Base-by-base conservation (phyloP, 768 basidiomycete genomes). In the Dioszegia hungarica region DNA sequence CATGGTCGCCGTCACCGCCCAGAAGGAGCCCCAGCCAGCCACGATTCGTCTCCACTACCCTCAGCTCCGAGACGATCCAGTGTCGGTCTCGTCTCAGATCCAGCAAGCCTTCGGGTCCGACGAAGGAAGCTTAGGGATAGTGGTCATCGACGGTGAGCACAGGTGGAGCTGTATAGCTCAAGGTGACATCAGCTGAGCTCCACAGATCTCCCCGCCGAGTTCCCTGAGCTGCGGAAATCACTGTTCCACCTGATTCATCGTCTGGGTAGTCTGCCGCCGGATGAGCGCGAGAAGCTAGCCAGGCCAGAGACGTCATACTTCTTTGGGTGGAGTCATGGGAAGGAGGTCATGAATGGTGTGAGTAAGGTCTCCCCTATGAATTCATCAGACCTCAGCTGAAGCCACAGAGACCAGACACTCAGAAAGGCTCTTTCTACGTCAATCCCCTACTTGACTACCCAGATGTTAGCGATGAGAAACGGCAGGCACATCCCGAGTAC, bases 251-350 rank as follows among this genome's bases (percentile, higher is more conserved):
- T 90, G 40, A 83, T 89, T 3, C 83, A 89, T 76, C 78, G 80
- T 27, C 92, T 97, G 71, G 86, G 88, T 0, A 79, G 81, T 22
- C 79, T 94, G 10, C 83, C 87, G 27, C 84, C 87, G 54, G 68
- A 75, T 17, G 75, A 77, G 17, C 81, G 88, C 44, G 90, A 95
- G 73, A 82, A 82, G 53, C 89, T 89, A 67, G 82, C 85, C 20
- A 85, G 92, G 75, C 79, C 84, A 1, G 77, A 76, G 24, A 87
- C 85, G 64, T 83, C 81, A 55, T 95, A 90, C 70, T 88, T 88
- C 87, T 97, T 92, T 75, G 94, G 94, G n/a, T 98, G 94, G 94
- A 89, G 87, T 40, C 89, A 94, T 77, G 94, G 94, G 53, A 95
- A 97, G 85, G 94, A 97, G 81, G 84, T 93, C 43, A 95, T 97